A percentile compares a stretch with the other conserved stretches of the same genome.
Evolutionary conservation across 768 basidiomycete genomes (phyloP).

Genomic region (Vararia minispora): DNA sequence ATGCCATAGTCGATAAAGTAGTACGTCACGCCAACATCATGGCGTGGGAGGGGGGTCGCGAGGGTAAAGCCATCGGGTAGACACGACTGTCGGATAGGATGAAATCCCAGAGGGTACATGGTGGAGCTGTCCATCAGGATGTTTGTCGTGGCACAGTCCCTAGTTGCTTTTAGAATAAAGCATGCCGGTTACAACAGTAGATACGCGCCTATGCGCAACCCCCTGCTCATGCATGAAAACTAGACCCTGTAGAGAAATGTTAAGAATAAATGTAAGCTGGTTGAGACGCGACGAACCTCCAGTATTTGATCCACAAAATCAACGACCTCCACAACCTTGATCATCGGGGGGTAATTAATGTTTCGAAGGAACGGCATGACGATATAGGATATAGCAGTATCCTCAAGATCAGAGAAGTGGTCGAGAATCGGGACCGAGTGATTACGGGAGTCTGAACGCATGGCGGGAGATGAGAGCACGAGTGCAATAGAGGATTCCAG

Average conservation of each 20-base stretch:
- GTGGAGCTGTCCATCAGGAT: conserved; percentile 7
- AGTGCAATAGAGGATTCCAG: conserved; percentile 22
- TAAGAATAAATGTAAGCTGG: neutral
- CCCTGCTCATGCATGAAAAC: conserved; percentile 15
- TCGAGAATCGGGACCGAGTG: conserved; percentile 18
- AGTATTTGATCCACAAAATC: conserved; percentile 17
- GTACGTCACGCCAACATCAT: conserved; percentile 3
- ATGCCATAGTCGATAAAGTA: conserved; percentile 9
- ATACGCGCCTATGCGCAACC: conserved; percentile 20
- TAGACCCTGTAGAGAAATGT: conserved; percentile 11
- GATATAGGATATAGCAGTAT: conserved; percentile 5
- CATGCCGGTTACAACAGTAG: too few species aligned
- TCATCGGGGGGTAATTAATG: conserved; percentile 17
- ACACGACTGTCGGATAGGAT: conserved; percentile 1
- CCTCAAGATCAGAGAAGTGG: conserved; percentile 10
- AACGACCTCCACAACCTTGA: conserved; percentile 15
- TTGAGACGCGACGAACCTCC: conserved; percentile 7
- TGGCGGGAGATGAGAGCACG: conserved; percentile 11
- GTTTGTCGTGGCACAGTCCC: conserved; percentile 2
- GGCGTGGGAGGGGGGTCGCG: neutral
- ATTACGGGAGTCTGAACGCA: conserved; percentile 16
- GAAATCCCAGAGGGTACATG: conserved; percentile 10
- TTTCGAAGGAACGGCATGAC: conserved; percentile 20
- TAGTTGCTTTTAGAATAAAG: too few species aligned
- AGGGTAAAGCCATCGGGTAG: neutral